These are phyloP conservation scores for Penicillium corylophilum DNA, from an alignment of 2,329 filamentous ascomycete species.

Conservation along the genomic window DNA sequence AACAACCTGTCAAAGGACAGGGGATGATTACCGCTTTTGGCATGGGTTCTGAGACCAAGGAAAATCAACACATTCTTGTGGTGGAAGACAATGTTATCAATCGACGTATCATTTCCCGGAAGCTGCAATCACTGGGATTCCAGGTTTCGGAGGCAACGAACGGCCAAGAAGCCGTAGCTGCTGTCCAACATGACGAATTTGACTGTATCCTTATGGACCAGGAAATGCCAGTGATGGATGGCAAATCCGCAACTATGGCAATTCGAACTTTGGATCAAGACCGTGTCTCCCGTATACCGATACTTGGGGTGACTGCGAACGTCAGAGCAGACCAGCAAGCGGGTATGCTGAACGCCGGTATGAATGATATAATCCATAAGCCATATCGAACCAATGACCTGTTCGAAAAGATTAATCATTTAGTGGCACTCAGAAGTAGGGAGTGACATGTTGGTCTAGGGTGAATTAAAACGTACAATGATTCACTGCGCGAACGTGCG, in stretches of 20 bases:
- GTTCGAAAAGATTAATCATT: constrained; percentile 59
- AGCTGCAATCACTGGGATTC: constrained; percentile 38
- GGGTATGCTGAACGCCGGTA: constrained; percentile 68
- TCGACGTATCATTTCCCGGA: constrained; percentile 38
- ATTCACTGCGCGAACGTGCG: too few species aligned
- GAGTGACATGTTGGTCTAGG: neutral
- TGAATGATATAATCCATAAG: constrained; percentile 77
- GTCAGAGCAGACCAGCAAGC: constrained; percentile 68
- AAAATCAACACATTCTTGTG: constrained; percentile 32
- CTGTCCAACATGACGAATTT: constrained; percentile 39
- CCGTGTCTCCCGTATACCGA: constrained; percentile 40
- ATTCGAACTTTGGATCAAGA: constrained; percentile 68
- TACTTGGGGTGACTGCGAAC: constrained; percentile 63
- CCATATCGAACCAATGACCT: constrained; percentile 75
- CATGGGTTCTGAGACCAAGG: neutral
- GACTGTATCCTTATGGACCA: constrained; percentile 76
- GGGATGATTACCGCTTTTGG: neutral
- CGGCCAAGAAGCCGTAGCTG: constrained; percentile 45
- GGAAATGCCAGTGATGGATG: constrained; percentile 83
- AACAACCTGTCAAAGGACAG: neutral
- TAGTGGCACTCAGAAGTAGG: neutral
- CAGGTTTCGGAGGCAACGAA: constrained; percentile 38
- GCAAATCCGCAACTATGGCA: constrained; percentile 67
- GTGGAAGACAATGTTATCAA: constrained; percentile 50
- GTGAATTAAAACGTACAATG: too few species aligned